Conservation (phyloP, 2,329 filamentous ascomycete genomes). For the Cladosporium halotolerans region DNA sequence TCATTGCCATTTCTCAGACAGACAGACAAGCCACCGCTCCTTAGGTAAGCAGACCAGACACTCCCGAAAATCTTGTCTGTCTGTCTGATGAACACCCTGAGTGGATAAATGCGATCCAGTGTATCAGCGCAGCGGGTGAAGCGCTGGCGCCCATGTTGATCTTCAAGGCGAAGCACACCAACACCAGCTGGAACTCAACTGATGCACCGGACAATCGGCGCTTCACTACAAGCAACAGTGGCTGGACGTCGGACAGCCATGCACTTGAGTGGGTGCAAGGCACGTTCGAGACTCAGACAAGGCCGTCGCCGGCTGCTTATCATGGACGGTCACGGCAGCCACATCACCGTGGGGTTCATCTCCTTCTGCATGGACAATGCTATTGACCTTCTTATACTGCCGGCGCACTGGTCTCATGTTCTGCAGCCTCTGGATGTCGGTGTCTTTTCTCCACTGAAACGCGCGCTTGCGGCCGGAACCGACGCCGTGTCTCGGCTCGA, state of each 20-base stretch:
- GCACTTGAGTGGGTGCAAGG: background rate
- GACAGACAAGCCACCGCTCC: too few relatives aligned
- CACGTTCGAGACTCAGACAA: background rate
- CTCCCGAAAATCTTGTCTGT: too few relatives aligned
- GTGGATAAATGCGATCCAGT: slow-evolving; percentile 15
- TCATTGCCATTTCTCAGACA: too few relatives aligned
- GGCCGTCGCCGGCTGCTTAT: background rate
- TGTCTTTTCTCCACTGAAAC: background rate
- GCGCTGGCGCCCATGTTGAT: slow-evolving; percentile 11
- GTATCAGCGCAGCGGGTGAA: slow-evolving; percentile 4
- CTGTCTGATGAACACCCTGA: too few relatives aligned
- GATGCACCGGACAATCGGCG: background rate
- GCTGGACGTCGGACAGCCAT: slow-evolving; percentile 2
- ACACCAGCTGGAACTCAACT: slow-evolving; percentile 1
- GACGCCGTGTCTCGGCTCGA: slow-evolving; percentile 1
- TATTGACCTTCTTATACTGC: slow-evolving; percentile 1
- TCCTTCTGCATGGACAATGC: background rate
- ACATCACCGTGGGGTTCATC: slow-evolving; percentile 3
- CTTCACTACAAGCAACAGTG: background rate
- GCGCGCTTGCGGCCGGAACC: background rate
- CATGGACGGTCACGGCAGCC: background rate
- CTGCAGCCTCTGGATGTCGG: slow-evolving; percentile 2
- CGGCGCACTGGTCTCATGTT: background rate
- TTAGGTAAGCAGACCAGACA: too few relatives aligned
- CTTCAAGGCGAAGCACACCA: slow-evolving; percentile 9